Conservation (phyloP, 1,284 basidiomycete species). For the Rhodofomes roseus region DNA sequence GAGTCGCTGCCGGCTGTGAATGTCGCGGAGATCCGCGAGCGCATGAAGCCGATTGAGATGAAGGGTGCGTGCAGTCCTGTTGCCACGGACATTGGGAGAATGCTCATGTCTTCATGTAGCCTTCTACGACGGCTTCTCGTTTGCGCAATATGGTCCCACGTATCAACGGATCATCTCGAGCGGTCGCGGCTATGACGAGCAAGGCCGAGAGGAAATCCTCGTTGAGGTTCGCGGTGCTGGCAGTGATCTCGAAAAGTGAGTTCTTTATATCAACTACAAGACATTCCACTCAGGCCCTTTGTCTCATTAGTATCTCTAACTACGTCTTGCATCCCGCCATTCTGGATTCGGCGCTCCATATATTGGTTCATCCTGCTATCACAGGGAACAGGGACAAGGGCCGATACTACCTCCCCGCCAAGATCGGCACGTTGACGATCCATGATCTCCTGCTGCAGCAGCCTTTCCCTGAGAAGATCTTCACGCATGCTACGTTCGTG, state of each 20-base stretch:
- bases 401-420: slow-evolving; percentile 30
- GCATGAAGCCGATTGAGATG: slow-evolving; percentile 6
- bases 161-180: slow-evolving; percentile 8
- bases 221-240: slow-evolving; percentile 8
- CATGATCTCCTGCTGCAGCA: slow-evolving; percentile 13
- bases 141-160: slow-evolving; percentile 12
- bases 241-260: slow-evolving; percentile 7
- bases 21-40: slow-evolving; percentile 2
- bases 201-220: slow-evolving; percentile 8
- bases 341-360: slow-evolving; percentile 33
- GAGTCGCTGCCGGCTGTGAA: not conserved
- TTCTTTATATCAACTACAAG: not conserved
- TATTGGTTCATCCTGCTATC: slow-evolving; percentile 24
- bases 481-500: slow-evolving; percentile 13
- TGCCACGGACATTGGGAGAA: too few species aligned
- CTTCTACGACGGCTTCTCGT: slow-evolving; percentile 12
- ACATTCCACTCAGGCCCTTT: not conserved
- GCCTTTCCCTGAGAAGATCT: slow-evolving; percentile 14
- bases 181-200: slow-evolving; percentile 1
- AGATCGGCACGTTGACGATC: slow-evolving; percentile 15
- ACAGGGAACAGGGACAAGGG: slow-evolving; percentile 22
- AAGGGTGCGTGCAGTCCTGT: not conserved
- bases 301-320: not conserved
- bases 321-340: slow-evolving; percentile 36
- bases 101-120: not conserved